phyloP scores from a whole-genome alignment of 164 flowering plant species.

The Sextonia rubra region DNA sequence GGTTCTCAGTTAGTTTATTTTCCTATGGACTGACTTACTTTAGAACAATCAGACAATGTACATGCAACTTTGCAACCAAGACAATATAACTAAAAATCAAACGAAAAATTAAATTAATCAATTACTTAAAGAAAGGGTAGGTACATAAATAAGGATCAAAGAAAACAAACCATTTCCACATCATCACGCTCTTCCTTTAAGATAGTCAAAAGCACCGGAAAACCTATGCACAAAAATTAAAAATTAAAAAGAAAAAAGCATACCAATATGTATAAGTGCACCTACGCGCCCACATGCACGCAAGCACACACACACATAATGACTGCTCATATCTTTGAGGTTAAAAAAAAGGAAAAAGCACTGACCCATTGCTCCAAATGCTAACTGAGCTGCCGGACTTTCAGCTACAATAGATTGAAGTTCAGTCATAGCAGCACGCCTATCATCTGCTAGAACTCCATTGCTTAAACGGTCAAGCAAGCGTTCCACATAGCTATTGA shows the following conservation, averaged over 20 bases:
- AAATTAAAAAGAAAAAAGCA: constrained; percentile 6
- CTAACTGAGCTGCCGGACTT: constrained; percentile 76
- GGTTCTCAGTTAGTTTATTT: not conserved
- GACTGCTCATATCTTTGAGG: not conserved
- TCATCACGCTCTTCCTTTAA: constrained; percentile 91
- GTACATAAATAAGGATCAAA: not conserved
- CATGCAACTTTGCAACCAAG: not conserved
- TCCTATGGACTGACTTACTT: not conserved
- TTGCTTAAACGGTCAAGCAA: constrained; percentile 94
- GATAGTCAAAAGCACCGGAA: constrained; percentile 81
- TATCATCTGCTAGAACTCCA: constrained; percentile 84
- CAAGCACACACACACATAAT: not conserved
- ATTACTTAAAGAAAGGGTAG: not conserved
- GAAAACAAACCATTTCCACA: constrained; percentile 75
- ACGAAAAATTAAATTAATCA: too few relatives aligned
- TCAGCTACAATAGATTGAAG: constrained; percentile 93
- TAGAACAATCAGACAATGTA: not conserved
- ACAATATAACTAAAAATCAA: not conserved
- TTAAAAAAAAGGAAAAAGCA: not conserved
- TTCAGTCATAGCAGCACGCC: constrained; percentile 79
- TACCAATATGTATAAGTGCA: not conserved
- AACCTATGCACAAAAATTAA: constrained; percentile 45
- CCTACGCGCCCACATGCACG: not conserved
- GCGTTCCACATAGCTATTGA: constrained; percentile 74
- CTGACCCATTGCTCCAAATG: constrained; percentile 96